phyloP scores from a whole-genome alignment of 345 rosid genomes.

The Citrus medica region DNA sequence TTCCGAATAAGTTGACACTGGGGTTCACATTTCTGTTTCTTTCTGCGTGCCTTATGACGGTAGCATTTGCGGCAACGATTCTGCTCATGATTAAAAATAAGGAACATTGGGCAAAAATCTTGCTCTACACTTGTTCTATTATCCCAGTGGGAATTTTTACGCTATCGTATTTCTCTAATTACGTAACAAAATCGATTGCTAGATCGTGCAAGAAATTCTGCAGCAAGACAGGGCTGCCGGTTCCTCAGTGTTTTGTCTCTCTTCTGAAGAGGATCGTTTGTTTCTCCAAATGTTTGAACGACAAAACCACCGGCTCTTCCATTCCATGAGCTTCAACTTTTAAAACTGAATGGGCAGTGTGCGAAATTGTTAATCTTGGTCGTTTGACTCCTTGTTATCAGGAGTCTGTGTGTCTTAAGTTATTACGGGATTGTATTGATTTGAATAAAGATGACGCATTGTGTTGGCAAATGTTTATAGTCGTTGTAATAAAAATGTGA shows the following conservation, averaged over 20 bases:
- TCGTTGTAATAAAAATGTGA: too few relatives aligned
- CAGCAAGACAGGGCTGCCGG: neutral
- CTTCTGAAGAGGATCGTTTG: neutral
- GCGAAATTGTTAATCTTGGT: too few relatives aligned
- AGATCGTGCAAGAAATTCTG: neutral
- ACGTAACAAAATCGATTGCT: neutral
- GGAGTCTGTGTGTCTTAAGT: neutral
- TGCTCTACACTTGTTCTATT: too few relatives aligned
- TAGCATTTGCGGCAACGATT: conserved; percentile 2
- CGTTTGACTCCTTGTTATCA: too few relatives aligned
- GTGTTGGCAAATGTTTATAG: too few relatives aligned
- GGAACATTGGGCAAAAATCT: too few relatives aligned
- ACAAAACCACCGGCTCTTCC: neutral
- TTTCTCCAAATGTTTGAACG: neutral
- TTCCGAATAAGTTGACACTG: neutral
- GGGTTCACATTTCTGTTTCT: conserved; percentile 6
- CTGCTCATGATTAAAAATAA: too few relatives aligned
- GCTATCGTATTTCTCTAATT: neutral
- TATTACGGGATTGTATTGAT: neutral
- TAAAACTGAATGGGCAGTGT: too few relatives aligned
- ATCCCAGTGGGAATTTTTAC: neutral
- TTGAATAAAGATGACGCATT: neutral
- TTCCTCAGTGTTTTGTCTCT: neutral
- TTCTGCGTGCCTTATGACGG: conserved; percentile 4
- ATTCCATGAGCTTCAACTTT: neutral